Conservation (phyloP, 192 early-diverging fungal genomes). For the Dissophora globulifera region DNA sequence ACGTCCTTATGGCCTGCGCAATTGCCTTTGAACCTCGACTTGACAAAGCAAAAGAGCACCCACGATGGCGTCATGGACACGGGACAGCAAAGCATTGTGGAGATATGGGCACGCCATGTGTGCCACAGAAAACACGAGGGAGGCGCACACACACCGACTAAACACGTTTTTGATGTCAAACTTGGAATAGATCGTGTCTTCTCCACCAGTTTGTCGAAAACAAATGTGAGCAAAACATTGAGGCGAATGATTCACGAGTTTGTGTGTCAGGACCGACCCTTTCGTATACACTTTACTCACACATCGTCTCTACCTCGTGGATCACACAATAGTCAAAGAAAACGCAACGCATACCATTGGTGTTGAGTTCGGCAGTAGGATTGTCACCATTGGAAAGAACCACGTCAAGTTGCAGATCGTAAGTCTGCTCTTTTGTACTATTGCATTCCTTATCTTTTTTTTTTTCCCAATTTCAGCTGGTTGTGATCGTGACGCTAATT, state of each 20-base stretch:
- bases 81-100: neutral
- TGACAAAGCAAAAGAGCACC: no score
- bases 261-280: no score
- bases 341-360: conserved; percentile 81
- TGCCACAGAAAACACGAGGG: neutral
- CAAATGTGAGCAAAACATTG: conserved; percentile 60
- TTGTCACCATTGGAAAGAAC: conserved; percentile 73
- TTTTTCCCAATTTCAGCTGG: no score
- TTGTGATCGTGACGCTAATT: no score
- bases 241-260: no score
- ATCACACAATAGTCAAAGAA: conserved; percentile 55
- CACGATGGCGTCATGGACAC: no score
- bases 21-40: neutral
- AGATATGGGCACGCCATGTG: neutral
- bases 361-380: conserved; percentile 82
- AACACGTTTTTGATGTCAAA: conserved; percentile 1
- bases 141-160: conserved; percentile 1
- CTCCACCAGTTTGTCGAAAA: conserved; percentile 70
- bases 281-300: neutral
- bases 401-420: conserved; percentile 74
- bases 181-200: conserved; percentile 60
- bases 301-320: neutral
- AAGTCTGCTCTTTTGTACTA: conserved; percentile 6
- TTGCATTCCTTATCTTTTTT: no score
- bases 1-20: conserved; percentile 14